These are phyloP conservation scores for Cynanchum wilfordii DNA, from an alignment of 257 asterid species.

Conservation along the genomic window DNA sequence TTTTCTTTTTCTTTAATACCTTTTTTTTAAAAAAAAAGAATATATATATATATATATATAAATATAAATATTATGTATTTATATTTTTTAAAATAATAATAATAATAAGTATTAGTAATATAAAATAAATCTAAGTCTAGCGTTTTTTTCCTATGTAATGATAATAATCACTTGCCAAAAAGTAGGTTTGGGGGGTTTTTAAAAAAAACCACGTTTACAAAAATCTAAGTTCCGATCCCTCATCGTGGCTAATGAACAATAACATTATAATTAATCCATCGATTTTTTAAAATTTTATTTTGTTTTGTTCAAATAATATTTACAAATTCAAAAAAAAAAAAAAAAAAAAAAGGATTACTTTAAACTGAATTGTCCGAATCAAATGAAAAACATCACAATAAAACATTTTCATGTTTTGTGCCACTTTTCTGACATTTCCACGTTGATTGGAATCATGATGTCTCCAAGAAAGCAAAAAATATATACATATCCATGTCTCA, in stretches of 20 bases:
- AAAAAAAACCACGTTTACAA: neutral
- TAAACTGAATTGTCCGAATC: constrained; percentile 9
- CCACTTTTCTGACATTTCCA: neutral
- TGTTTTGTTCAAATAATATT: too few species aligned
- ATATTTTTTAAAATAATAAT: too few species aligned
- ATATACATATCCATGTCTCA: neutral
- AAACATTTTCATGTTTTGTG: neutral
- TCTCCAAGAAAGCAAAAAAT: neutral
- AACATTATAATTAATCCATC: neutral
- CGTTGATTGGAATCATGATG: constrained; percentile 10
- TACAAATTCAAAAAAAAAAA: too few species aligned
- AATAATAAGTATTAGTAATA: too few species aligned
- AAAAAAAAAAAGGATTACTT: neutral
- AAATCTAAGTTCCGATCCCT: neutral
- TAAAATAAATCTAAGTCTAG: too few species aligned
- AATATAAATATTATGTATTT: too few species aligned
- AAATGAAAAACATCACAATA: neutral
- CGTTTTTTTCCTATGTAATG: too few species aligned
- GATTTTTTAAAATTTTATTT: too few species aligned
- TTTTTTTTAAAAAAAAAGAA: too few species aligned
- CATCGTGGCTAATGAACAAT: neutral
- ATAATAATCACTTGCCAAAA: too few species aligned
- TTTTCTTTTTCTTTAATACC: neutral
- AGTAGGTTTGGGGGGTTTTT: too few species aligned
- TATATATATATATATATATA: too few species aligned